Conservation (phyloP, 176 grass and related monocot genomes). For the Musa schizocarpa region DNA sequence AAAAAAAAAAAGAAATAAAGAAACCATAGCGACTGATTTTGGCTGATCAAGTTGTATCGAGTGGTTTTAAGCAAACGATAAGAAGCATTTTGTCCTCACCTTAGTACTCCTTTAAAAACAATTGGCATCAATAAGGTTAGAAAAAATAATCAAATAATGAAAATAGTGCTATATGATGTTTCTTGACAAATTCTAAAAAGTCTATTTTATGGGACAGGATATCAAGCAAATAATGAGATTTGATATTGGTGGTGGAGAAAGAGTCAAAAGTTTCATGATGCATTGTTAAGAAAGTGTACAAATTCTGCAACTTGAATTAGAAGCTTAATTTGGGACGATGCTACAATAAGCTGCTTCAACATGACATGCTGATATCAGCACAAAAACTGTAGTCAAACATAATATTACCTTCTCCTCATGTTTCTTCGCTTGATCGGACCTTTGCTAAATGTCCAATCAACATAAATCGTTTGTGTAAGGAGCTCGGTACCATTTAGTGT, state of each 20-base stretch:
- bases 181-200: no score
- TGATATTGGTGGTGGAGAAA: not conserved
- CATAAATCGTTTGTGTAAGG: constrained; percentile 1
- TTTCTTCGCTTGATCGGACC: constrained; percentile 3
- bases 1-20: not conserved
- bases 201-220: no score
- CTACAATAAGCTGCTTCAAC: not conserved
- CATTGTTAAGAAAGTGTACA: not conserved
- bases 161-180: no score
- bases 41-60: no score
- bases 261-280: not conserved
- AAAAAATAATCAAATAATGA: no score
- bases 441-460: constrained; percentile 8
- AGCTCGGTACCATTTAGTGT: constrained; percentile 9
- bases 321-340: not conserved
- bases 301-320: not conserved
- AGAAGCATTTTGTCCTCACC: no score
- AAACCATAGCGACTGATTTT: not conserved
- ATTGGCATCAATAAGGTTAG: no score
- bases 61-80: not conserved
- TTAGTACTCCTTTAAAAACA: no score
- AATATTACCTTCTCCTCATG: constrained; percentile 2
- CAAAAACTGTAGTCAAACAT: not conserved
- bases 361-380: not conserved
- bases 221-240: no score